Conservation (phyloP, 2,329 filamentous ascomycete genomes). For the Penicillium sclerotigenum region DNA sequence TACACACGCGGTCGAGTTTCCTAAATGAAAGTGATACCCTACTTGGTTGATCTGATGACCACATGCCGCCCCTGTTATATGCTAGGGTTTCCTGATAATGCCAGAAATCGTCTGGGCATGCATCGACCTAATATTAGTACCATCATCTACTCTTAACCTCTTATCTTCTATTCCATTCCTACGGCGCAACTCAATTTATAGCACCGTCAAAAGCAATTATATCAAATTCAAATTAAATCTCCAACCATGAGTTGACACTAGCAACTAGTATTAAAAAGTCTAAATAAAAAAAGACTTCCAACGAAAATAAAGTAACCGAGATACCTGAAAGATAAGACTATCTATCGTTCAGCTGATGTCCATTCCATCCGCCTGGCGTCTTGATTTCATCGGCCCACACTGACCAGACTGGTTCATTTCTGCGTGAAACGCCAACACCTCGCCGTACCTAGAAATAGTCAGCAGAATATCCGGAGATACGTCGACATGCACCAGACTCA, state of each 20-base stretch:
- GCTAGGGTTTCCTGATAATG: background rate
- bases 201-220: background rate
- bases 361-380: slow-evolving; percentile 5
- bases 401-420: background rate
- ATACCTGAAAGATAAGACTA: background rate
- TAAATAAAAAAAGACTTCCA: background rate
- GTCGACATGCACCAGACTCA: background rate
- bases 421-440: slow-evolving; percentile 21
- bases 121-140: slow-evolving; percentile 4
- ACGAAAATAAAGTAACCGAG: background rate
- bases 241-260: too few relatives aligned
- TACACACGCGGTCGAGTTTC: background rate
- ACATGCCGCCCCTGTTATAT: background rate
- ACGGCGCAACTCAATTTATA: background rate
- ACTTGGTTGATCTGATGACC: slow-evolving; percentile 3
- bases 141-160: background rate
- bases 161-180: background rate
- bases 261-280: background rate
- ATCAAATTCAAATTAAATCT: background rate
- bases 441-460: slow-evolving; percentile 8
- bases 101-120: background rate
- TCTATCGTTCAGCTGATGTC: slow-evolving; percentile 3
- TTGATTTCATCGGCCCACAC: background rate
- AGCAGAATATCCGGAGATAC: background rate
- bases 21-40: slow-evolving; percentile 2